Conservation (phyloP, 495 filamentous ascomycete genomes). For the Penicillium coprophilum region DNA sequence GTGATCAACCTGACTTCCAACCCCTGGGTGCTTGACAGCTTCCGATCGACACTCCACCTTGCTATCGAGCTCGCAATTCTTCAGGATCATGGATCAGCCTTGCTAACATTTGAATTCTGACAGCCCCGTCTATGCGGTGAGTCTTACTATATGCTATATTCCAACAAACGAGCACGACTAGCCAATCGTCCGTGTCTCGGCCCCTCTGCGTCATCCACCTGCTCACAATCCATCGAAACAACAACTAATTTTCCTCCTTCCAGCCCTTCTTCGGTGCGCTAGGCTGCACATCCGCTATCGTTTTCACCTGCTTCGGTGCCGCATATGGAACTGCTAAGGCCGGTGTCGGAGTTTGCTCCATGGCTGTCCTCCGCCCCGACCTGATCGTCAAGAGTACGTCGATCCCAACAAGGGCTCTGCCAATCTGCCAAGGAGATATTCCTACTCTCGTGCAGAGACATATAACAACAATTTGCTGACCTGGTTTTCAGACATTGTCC, state of each 20-base stretch:
- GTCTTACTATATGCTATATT: conserved; percentile 44
- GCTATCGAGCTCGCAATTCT: conserved; percentile 13
- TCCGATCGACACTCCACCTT: conserved; percentile 31
- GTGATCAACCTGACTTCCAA: conserved; percentile 40
- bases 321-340: conserved; percentile 99
- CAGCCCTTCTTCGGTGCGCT: conserved; percentile 99
- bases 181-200: conserved; percentile 19
- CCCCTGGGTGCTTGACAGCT: conserved; percentile 30
- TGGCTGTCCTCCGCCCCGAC: conserved; percentile 97
- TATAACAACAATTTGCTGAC: conserved; percentile 20
- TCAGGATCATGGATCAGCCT: conserved; percentile 18
- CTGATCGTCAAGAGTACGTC: conserved; percentile 98
- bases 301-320: conserved; percentile 98
- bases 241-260: conserved; percentile 30
- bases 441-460: neutral
- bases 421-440: neutral
- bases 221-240: conserved; percentile 8
- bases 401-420: neutral
- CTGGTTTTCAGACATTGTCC: conserved; percentile 78
- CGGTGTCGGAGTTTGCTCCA: conserved; percentile 95
- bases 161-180: conserved; percentile 9
- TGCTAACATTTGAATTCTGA: conserved; percentile 42
- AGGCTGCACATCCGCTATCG: conserved; percentile 96
- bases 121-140: conserved; percentile 98
- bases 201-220: conserved; percentile 15